Percentiles rank a stretch among this genome's conserved stretches.
These are phyloP conservation scores for Scleroderma bovista DNA, from an alignment of 768 basidiomycete species.

Conservation along the genomic window DNA sequence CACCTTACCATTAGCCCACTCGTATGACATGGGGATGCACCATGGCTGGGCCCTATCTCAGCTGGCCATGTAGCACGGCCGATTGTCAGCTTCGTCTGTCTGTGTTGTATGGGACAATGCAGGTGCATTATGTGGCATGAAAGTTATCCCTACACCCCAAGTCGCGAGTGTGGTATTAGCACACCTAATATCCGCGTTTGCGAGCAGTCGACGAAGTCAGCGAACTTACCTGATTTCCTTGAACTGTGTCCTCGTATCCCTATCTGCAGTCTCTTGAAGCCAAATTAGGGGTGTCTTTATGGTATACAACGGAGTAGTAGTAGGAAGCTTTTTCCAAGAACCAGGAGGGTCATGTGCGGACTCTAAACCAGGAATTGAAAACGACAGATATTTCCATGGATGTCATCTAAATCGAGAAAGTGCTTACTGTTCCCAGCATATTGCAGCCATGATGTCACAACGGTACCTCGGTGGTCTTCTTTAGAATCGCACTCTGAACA, in stretches of 20 bases:
- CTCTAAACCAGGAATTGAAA: not conserved
- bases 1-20: no score
- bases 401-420: no score
- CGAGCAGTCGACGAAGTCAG: no score
- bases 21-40: no score
- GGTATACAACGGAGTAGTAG: not conserved
- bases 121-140: no score
- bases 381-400: not conserved
- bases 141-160: no score
- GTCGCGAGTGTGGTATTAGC: no score
- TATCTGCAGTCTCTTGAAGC: not conserved
- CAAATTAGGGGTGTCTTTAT: not conserved
- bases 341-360: not conserved
- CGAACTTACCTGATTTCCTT: not conserved
- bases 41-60: no score
- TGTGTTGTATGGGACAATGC: no score
- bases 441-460: not conserved
- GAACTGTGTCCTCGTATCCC: not conserved
- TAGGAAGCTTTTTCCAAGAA: not conserved
- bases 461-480: not conserved
- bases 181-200: no score
- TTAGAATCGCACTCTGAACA: not conserved
- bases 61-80: no score
- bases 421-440: not conserved
- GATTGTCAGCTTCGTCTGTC: no score